Evolutionary conservation across 129 eudicot genomes (phyloP).

Genomic region (Lactuca sativa): DNA sequence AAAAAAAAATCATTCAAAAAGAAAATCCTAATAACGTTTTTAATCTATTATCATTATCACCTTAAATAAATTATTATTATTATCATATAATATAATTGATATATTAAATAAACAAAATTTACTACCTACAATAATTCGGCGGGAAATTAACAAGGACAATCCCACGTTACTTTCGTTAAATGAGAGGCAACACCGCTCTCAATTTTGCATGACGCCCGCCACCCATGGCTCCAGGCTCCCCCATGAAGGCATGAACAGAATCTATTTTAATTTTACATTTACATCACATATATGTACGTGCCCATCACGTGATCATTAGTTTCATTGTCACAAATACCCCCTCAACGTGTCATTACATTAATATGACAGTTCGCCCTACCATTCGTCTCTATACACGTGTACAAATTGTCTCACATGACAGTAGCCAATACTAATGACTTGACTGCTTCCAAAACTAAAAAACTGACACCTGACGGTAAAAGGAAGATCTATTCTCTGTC

Average conservation of each 20-base stretch:
- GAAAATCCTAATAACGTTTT: too few species aligned
- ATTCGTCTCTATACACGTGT: conserved; percentile 19
- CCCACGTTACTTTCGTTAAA: conserved; percentile 13
- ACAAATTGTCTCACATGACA: background rate
- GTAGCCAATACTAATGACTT: background rate
- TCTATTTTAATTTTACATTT: background rate
- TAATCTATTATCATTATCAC: too few species aligned
- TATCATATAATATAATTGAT: too few species aligned
- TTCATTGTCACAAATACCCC: background rate
- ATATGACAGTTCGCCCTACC: conserved; percentile 13
- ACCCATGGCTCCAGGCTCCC: conserved; percentile 9
- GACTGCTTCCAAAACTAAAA: background rate
- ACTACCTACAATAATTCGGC: too few species aligned
- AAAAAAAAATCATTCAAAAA: too few species aligned
- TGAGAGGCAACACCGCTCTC: background rate
- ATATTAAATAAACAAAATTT: too few species aligned
- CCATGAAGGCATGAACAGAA: background rate
- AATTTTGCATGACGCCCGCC: conserved; percentile 21
- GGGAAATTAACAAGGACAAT: background rate
- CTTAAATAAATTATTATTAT: too few species aligned
- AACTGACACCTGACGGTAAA: conserved; percentile 17
- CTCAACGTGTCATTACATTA: conserved; percentile 22
- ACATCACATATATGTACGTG: conserved; percentile 21
- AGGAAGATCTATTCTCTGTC: conserved; percentile 9
- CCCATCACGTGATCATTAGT: conserved; percentile 23